Evolutionary conservation across 148 eudicot genomes (phyloP), one percentile per base, ranked within the genome.

Genomic region (Rhododendron simsii): DNA sequence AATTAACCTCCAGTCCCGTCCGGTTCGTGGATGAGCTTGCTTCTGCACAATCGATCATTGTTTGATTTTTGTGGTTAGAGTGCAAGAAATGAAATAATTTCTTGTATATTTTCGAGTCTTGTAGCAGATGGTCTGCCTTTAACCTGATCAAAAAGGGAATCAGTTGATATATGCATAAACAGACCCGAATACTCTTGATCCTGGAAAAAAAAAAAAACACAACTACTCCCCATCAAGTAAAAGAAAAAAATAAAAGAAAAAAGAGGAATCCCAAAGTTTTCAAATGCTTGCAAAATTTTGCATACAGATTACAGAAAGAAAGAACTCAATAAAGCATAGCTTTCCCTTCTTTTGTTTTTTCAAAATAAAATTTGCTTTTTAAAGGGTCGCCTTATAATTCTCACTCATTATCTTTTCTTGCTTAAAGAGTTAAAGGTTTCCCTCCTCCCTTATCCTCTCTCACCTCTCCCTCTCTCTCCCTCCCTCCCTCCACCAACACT

Each of bases 361-460:
- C 2, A 73, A 73, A 73, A 30, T 33, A 76, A 80, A 10, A 47
- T 30, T 71, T 91, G 86, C 93, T 91, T 91, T 94, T 89, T 86
- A 90, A 92, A 93, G 96, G 96, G 91, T 90, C 89, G 80, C 88
- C 95, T 91, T 89, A 92, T 94, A 94, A 94, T 95, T 91, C 93
- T 91, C 94, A 92, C 94, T 95, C 96, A 95, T 92, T 96, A 93
- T 92, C 93, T 90, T 93, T 91, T 91, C 90, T 89, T 91, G 39
- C 76, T 71, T 71, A 71, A 71, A 71, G 76, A 71, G 39, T 14
- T 30, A 28, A 91, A 91, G 91, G 89, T 87, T 89, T 79, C 76
- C 78, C 77, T 80, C 87, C 89, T 88, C 76, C 88, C 93, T 93
- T 88, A 91, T 92, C 93, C 86, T 47, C 87, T 80, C 88, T 87